Evolutionary conservation across 73 alveolate genomes (phyloP).

Genomic region (Halteria grandinella): DNA sequence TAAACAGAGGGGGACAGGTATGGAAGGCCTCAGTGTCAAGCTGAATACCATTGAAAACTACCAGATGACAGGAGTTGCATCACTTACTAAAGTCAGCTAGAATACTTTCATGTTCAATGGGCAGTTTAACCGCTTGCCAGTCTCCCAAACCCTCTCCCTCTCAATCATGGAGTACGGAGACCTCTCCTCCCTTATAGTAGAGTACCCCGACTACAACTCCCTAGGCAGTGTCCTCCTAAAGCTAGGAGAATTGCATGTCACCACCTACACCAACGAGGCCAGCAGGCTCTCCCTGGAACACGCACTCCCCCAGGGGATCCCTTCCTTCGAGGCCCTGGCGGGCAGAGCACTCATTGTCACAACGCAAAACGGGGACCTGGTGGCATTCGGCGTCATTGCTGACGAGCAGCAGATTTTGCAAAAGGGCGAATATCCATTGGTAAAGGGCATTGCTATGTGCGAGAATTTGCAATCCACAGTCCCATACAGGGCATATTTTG

Average conservation of each 20-base stretch:
- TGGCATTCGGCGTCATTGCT: slow-evolving; percentile 17
- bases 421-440: neutral
- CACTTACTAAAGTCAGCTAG: neutral
- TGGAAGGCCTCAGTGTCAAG: neutral
- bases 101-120: slow-evolving; percentile 1
- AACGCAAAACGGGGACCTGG: neutral
- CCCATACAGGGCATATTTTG: slow-evolving; percentile 6
- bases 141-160: neutral
- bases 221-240: neutral
- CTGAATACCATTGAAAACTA: neutral
- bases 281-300: neutral
- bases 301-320: neutral
- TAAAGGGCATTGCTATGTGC: slow-evolving; percentile 9
- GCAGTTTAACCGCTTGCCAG: neutral
- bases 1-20: too few relatives aligned
- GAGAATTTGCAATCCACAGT: slow-evolving; percentile 15
- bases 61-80: slow-evolving; percentile 8
- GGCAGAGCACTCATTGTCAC: slow-evolving; percentile 39
- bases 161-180: slow-evolving; percentile 41
- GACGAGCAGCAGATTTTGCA: neutral
- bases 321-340: neutral
- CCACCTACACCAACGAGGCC: neutral
- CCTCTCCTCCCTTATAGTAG: slow-evolving; percentile 30
- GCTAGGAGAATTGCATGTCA: neutral
- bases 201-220: slow-evolving; percentile 37